Percentiles rank a stretch among this genome's conserved stretches.
These are phyloP conservation scores for Stephanodiscus minutulus DNA, from an alignment of 108 stramenopile genomes.

Conservation along the genomic window DNA sequence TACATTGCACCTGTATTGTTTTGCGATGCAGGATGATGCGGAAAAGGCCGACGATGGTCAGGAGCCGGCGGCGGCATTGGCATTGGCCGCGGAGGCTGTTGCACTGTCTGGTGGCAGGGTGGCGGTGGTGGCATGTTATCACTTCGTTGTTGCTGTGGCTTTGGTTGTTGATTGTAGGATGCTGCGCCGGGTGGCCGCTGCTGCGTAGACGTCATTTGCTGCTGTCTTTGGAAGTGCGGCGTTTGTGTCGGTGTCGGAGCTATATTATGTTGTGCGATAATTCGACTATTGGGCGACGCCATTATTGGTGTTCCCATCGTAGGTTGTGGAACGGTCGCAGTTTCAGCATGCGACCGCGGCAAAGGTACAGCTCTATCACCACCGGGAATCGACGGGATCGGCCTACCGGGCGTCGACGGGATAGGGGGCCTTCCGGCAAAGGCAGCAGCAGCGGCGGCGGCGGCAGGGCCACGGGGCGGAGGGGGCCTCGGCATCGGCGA, in stretches of 20 bases:
- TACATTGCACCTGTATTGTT: background rate
- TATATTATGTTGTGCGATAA: background rate
- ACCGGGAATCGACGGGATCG: background rate
- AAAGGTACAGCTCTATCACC: background rate
- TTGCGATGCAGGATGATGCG: background rate
- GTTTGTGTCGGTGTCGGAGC: background rate
- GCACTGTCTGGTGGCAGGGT: background rate
- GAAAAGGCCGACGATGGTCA: background rate
- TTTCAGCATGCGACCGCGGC: background rate
- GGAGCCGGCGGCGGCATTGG: background rate
- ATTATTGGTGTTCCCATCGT: background rate
- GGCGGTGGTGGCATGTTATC: background rate
- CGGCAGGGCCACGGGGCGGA: too few relatives aligned
- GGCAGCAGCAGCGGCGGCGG: slow-evolving; percentile 3
- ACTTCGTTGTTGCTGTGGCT: background rate
- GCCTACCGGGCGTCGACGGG: background rate
- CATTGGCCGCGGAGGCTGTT: background rate
- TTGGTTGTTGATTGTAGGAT: slow-evolving; percentile 4
- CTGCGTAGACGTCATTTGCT: background rate
- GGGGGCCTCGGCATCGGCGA: background rate
- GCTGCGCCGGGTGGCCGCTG: background rate
- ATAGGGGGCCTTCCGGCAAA: background rate
- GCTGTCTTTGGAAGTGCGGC: slow-evolving; percentile 1
- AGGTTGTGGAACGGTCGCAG: background rate
- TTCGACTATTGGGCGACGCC: background rate